Percentiles rank a stretch among this genome's conserved stretches.
Conservation (phyloP, 2,329 filamentous ascomycete genomes). For the Clonostachys byssicola region DNA sequence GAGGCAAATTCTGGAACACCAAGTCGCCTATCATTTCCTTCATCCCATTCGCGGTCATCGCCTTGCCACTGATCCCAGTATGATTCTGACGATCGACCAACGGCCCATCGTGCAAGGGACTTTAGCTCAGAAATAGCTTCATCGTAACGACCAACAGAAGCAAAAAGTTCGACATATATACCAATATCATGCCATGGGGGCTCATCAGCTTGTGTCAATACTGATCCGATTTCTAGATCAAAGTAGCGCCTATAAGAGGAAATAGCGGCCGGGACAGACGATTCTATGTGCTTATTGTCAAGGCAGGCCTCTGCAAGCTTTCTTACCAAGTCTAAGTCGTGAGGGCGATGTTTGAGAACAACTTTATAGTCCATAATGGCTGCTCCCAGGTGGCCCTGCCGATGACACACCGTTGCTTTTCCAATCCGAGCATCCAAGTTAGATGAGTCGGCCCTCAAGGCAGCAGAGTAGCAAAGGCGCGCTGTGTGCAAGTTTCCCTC, state of each 20-base stretch:
- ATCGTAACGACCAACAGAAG: constrained; percentile 55
- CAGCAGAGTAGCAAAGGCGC: constrained; percentile 54
- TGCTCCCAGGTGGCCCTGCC: constrained; percentile 46
- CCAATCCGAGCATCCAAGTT: constrained; percentile 55
- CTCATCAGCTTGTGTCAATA: constrained; percentile 22
- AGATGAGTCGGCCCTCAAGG: constrained; percentile 51
- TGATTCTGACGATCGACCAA: constrained; percentile 67
- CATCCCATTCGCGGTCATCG: constrained; percentile 90
- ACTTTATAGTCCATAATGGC: constrained; percentile 54
- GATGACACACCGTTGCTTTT: constrained; percentile 54
- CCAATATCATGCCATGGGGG: constrained; percentile 78
- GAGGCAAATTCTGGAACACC: constrained; percentile 57
- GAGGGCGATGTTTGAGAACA: constrained; percentile 45
- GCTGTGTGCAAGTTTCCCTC: constrained; percentile 46
- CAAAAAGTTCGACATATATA: constrained; percentile 79
- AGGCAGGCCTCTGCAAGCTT: constrained; percentile 54
- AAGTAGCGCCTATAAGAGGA: constrained; percentile 45
- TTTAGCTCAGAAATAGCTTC: constrained; percentile 69
- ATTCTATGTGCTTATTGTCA: constrained; percentile 41
- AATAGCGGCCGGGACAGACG: constrained; percentile 31
- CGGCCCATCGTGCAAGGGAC: constrained; percentile 72
- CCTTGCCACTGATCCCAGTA: constrained; percentile 71
- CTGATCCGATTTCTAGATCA: constrained; percentile 28
- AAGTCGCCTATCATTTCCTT: constrained; percentile 62
- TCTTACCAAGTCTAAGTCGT: constrained; percentile 50